These are phyloP conservation scores for Scytalidium sp. DNA, from an alignment of 2,329 filamentous ascomycete genomes.

Conservation along the genomic window DNA sequence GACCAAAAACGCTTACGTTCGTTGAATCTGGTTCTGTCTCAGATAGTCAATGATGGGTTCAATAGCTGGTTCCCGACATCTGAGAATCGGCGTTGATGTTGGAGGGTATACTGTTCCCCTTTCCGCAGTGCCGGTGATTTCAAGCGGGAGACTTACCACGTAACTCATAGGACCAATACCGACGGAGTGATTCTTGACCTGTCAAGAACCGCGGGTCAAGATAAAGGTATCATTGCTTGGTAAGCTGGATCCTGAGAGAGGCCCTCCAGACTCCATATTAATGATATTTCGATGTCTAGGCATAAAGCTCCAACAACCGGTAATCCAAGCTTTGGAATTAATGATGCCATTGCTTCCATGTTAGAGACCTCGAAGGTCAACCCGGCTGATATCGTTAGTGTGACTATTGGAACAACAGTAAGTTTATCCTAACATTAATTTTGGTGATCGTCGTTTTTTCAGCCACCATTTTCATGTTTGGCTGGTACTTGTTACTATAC, in stretches of 20 bases:
- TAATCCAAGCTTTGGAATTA: constrained; percentile 19
- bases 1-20: too few species aligned
- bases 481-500: too few species aligned
- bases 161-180: constrained; percentile 8
- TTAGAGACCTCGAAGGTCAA: constrained; percentile 14
- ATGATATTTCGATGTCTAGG: neutral
- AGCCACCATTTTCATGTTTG: too few species aligned
- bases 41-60: neutral
- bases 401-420: constrained; percentile 33
- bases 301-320: constrained; percentile 17
- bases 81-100: constrained; percentile 18
- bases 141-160: too few species aligned
- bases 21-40: too few species aligned
- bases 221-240: constrained; percentile 9
- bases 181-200: constrained; percentile 12
- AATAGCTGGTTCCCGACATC: neutral
- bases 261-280: neutral
- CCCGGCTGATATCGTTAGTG: constrained; percentile 26
- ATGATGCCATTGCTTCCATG: constrained; percentile 15
- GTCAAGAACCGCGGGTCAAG: constrained; percentile 2
- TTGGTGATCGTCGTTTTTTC: too few species aligned
- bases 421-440: too few species aligned
- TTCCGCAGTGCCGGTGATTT: too few species aligned
- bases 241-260: constrained; percentile 4
- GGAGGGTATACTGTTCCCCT: constrained; percentile 10